Evolutionary conservation across 805 yeast species (phyloP).

Genomic region (Lipomyces mesembrius): DNA sequence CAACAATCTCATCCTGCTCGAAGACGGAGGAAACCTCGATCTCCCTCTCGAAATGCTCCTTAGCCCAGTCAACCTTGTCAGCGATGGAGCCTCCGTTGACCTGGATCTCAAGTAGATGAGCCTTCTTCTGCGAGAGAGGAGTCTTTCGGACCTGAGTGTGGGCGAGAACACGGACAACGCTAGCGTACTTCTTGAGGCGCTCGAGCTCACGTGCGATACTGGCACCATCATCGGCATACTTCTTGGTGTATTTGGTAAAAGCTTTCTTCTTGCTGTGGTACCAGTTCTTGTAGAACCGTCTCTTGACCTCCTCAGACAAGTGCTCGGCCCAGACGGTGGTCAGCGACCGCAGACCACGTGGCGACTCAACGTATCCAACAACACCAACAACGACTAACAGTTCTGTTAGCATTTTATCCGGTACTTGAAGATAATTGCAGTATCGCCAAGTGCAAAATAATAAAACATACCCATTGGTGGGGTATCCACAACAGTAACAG

Average conservation of each 20-base stretch:
- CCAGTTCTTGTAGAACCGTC: constrained; percentile 99
- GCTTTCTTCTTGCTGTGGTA: constrained; percentile 99
- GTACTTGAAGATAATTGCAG: background rate
- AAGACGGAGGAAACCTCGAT: constrained; percentile 93
- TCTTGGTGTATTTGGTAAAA: constrained; percentile 99
- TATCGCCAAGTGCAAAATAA: background rate
- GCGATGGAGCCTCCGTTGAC: constrained; percentile 98
- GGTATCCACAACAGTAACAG: constrained; percentile 98
- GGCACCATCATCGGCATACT: constrained; percentile 79
- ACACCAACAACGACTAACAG: constrained; percentile 90
- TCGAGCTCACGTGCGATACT: constrained; percentile 94
- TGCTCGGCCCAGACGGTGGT: constrained; percentile 99
- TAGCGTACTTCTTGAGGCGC: constrained; percentile 97
- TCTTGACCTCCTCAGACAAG: constrained; percentile 97
- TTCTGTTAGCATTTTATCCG: background rate
- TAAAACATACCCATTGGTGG: constrained; percentile 68
- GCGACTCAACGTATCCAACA: constrained; percentile 99
- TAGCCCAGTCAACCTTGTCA: constrained; percentile 98
- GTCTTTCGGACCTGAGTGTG: constrained; percentile 99
- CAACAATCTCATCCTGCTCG: constrained; percentile 98
- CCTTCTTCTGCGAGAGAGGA: constrained; percentile 99
- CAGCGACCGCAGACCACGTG: constrained; percentile 99
- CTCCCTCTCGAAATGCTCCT: constrained; percentile 98
- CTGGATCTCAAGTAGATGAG: constrained; percentile 99
- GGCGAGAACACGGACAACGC: constrained; percentile 98